These are phyloP conservation scores for Suhomyces xylopsoci DNA, from an alignment of 805 yeast species.

Conservation along the genomic window DNA sequence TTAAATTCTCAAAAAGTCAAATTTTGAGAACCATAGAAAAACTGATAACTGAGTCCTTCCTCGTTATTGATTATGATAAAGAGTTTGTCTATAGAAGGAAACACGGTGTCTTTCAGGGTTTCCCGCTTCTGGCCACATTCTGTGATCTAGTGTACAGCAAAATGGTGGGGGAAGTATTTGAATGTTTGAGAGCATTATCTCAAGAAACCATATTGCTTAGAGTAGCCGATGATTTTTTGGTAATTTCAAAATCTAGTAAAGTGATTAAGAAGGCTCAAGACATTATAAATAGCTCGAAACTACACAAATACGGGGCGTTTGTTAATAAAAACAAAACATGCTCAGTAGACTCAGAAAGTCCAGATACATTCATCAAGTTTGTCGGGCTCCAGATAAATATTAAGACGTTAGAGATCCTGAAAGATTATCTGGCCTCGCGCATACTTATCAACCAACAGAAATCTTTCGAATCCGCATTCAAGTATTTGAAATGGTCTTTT, in stretches of 20 bases:
- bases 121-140: constrained; percentile 67
- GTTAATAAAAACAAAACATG: constrained; percentile 31
- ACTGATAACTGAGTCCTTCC: constrained; percentile 54
- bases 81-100: constrained; percentile 44
- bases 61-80: constrained; percentile 34
- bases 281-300: constrained; percentile 16
- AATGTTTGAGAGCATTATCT: constrained; percentile 12
- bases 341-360: constrained; percentile 11
- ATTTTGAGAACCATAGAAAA: constrained; percentile 43
- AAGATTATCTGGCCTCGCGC: constrained; percentile 5
- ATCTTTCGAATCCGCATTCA: constrained; percentile 19
- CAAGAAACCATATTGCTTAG: constrained; percentile 47
- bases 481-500: constrained; percentile 22
- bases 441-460: neutral
- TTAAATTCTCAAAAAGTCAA: constrained; percentile 39
- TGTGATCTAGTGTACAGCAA: constrained; percentile 73
- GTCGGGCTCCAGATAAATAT: constrained; percentile 30
- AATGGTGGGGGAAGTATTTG: constrained; percentile 43
- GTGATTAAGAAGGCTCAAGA: constrained; percentile 17
- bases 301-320: constrained; percentile 33
- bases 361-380: constrained; percentile 15
- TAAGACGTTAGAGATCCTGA: constrained; percentile 17
- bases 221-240: constrained; percentile 80
- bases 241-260: constrained; percentile 48
- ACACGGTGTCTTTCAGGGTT: constrained; percentile 82